A percentile compares a stretch with the other conserved stretches of the same genome.
phyloP scores from a whole-genome alignment of 78 protist species.

The Tieghemostelium lacteum region DNA sequence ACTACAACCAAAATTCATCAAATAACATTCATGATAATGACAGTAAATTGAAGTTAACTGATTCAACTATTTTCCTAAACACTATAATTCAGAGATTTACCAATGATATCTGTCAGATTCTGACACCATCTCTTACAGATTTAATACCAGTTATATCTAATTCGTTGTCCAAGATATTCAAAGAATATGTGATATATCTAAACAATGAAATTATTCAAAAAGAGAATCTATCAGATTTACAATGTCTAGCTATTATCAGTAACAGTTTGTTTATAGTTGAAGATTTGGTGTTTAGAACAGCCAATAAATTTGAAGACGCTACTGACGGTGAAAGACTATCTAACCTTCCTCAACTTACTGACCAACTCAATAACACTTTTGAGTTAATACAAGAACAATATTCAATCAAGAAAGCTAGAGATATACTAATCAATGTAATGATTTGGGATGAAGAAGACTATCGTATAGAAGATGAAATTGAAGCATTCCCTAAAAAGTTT shows the following conservation, averaged over 20 bases:
- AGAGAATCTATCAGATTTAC: slow-evolving; percentile 30
- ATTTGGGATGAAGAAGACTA: slow-evolving; percentile 58
- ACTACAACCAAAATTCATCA: background rate
- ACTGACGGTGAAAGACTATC: slow-evolving; percentile 16
- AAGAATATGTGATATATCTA: slow-evolving; percentile 21
- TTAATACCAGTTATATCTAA: slow-evolving; percentile 40
- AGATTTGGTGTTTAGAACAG: slow-evolving; percentile 35
- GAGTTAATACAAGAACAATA: slow-evolving; percentile 39
- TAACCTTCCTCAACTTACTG: slow-evolving; percentile 6
- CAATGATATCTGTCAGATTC: slow-evolving; percentile 57
- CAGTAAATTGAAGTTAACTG: slow-evolving; percentile 40
- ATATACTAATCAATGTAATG: slow-evolving; percentile 1
- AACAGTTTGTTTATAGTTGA: slow-evolving; percentile 40
- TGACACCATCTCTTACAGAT: slow-evolving; percentile 1
- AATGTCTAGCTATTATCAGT: slow-evolving; percentile 38
- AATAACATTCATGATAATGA: slow-evolving; percentile 3
- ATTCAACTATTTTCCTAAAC: slow-evolving; percentile 62
- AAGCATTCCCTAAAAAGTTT: slow-evolving; percentile 49
- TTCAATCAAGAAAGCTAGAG: slow-evolving; percentile 34
- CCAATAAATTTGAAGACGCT: slow-evolving; percentile 59
- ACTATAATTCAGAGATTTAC: slow-evolving; percentile 57
- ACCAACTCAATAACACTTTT: background rate
- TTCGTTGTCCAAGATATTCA: slow-evolving; percentile 27
- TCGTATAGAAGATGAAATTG: slow-evolving; percentile 29
- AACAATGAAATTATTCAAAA: slow-evolving; percentile 7